A percentile compares a stretch with the other conserved stretches of the same genome.
phyloP scores from a whole-genome alignment of 352 stramenopile genomes.

The Phytophthora aleatoria region DNA sequence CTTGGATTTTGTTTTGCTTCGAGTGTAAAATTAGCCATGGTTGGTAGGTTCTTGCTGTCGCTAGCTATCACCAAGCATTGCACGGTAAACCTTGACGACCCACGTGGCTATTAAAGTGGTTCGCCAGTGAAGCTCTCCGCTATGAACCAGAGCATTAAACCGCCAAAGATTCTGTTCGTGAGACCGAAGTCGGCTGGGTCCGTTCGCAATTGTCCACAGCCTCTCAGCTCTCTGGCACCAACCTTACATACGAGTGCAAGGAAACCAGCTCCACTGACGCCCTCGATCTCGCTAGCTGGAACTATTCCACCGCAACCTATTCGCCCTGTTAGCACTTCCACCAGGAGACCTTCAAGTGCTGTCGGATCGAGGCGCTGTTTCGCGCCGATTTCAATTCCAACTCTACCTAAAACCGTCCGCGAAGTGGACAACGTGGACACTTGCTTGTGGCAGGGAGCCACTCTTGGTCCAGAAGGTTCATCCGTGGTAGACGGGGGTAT shows the following conservation, averaged over 20 bases:
- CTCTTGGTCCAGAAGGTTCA: not conserved
- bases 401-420: slow-evolving; percentile 4
- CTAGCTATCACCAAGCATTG: not conserved
- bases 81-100: no score
- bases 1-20: not conserved
- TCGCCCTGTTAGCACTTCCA: slow-evolving; percentile 9
- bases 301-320: slow-evolving; percentile 8
- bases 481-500: slow-evolving; percentile 27
- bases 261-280: not conserved
- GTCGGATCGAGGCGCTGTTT: slow-evolving; percentile 16
- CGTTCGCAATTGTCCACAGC: slow-evolving; percentile 4
- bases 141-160: slow-evolving; percentile 25
- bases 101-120: no score
- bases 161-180: slow-evolving; percentile 34
- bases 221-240: slow-evolving; percentile 1
- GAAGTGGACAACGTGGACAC: not conserved
- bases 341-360: slow-evolving; percentile 28
- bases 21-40: not conserved
- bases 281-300: slow-evolving; percentile 13
- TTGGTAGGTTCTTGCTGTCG: not conserved
- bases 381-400: not conserved
- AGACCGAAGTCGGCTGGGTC: slow-evolving; percentile 31
- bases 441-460: slow-evolving; percentile 4
- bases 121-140: not conserved
- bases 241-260: not conserved